Evolutionary conservation across 345 rosid genomes (phyloP).

Genomic region (Syzygium grande): DNA sequence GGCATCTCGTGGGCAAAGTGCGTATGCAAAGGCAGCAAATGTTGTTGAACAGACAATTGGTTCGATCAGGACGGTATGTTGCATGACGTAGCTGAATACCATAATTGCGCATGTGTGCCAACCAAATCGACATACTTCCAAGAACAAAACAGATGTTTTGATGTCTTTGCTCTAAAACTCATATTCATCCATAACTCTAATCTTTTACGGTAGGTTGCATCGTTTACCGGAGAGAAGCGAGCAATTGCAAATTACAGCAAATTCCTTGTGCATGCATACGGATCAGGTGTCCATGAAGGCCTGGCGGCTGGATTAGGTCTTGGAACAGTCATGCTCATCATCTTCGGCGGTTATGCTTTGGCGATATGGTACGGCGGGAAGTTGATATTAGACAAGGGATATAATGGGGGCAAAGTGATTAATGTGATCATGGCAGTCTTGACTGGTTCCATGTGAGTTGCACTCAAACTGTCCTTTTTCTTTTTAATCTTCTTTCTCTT

Average conservation of each 20-base stretch:
- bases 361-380: constrained; percentile 75
- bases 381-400: constrained; percentile 63
- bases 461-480: background rate
- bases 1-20: constrained; percentile 53
- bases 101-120: background rate
- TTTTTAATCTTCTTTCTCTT: background rate
- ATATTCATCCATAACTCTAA: constrained; percentile 37
- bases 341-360: constrained; percentile 50
- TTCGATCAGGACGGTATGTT: constrained; percentile 76
- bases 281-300: constrained; percentile 56
- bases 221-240: constrained; percentile 84
- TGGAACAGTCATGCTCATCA: constrained; percentile 30
- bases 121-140: background rate
- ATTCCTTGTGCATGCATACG: constrained; percentile 52
- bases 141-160: background rate
- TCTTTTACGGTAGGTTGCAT: constrained; percentile 58
- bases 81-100: background rate
- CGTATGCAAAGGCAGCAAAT: constrained; percentile 64
- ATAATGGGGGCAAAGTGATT: constrained; percentile 54
- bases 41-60: constrained; percentile 75
- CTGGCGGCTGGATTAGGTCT: constrained; percentile 55
- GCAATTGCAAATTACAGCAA: constrained; percentile 51
- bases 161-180: constrained; percentile 27
- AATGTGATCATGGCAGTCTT: constrained; percentile 67
- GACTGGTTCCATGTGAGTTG: constrained; percentile 67